phyloP scores from a whole-genome alignment of 2,329 filamentous ascomycete genomes.

The Fusarium heterosporum region DNA sequence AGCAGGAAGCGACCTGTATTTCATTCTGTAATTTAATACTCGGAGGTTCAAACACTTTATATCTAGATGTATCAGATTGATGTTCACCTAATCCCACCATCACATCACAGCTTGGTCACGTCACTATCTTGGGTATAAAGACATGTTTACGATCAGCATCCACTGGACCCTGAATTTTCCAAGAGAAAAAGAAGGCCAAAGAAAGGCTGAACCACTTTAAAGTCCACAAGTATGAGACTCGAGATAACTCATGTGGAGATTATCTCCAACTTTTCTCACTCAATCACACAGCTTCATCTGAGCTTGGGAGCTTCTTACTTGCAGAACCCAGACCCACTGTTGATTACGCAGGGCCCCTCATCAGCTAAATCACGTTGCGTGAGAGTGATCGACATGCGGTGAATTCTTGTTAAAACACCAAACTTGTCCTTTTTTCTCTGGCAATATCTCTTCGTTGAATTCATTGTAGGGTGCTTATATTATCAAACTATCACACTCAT shows the following conservation, averaged over 20 bases:
- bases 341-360: conserved; percentile 39
- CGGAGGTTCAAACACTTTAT: background rate
- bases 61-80: background rate
- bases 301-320: conserved; percentile 19
- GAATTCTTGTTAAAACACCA: conserved; percentile 20
- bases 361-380: conserved; percentile 5
- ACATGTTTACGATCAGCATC: background rate
- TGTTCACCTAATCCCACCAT: background rate
- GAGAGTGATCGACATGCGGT: conserved; percentile 23
- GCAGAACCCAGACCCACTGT: conserved; percentile 24
- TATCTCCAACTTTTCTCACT: conserved; percentile 30
- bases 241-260: conserved; percentile 34
- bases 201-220: conserved; percentile 36
- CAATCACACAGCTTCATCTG: conserved; percentile 28
- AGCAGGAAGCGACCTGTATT: conserved; percentile 42
- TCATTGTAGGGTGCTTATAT: background rate
- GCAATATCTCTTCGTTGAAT: background rate
- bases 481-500: background rate
- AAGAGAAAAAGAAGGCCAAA: conserved; percentile 20
- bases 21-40: conserved; percentile 41
- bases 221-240: conserved; percentile 22
- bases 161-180: conserved; percentile 9
- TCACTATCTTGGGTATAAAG: background rate
- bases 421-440: conserved; percentile 4
- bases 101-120: too few relatives aligned